A percentile compares a stretch with the other conserved stretches of the same genome.
Evolutionary conservation across 2,329 filamentous ascomycete genomes (phyloP).

Genomic region (Ceratocystis variospora): DNA sequence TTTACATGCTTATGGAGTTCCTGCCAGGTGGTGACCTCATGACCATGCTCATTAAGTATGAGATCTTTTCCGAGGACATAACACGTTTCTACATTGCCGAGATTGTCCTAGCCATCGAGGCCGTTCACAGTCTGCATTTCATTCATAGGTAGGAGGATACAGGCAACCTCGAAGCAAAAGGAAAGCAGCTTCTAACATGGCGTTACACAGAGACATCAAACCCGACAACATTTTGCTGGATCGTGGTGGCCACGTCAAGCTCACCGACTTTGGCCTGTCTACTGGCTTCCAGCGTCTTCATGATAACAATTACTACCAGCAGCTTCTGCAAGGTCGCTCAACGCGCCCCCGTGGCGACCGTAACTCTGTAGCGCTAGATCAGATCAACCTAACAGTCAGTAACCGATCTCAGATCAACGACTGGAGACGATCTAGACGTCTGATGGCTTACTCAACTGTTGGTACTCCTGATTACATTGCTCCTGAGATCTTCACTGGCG

Average conservation of each 20-base stretch:
- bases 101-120: slow-evolving; percentile 94
- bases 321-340: slow-evolving; percentile 46
- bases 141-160: slow-evolving; percentile 67
- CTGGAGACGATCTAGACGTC: slow-evolving; percentile 63
- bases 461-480: slow-evolving; percentile 89
- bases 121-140: slow-evolving; percentile 93
- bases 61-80: slow-evolving; percentile 98
- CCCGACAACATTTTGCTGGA: slow-evolving; percentile 70
- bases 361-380: slow-evolving; percentile 88
- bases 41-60: slow-evolving; percentile 99
- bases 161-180: neutral
- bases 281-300: slow-evolving; percentile 69
- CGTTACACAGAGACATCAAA: slow-evolving; percentile 51
- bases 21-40: slow-evolving; percentile 94
- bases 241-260: slow-evolving; percentile 63
- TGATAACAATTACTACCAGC: slow-evolving; percentile 65
- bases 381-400: slow-evolving; percentile 95
- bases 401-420: slow-evolving; percentile 89
- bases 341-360: slow-evolving; percentile 50
- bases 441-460: slow-evolving; percentile 88
- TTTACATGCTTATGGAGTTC: slow-evolving; percentile 99
- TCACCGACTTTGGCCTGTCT: slow-evolving; percentile 69
- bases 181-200: neutral
- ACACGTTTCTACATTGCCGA: slow-evolving; percentile 99
- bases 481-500: slow-evolving; percentile 56